Evolutionary conservation across 179 eudicot genomes (phyloP).

Genomic region (Drosera spatulata): DNA sequence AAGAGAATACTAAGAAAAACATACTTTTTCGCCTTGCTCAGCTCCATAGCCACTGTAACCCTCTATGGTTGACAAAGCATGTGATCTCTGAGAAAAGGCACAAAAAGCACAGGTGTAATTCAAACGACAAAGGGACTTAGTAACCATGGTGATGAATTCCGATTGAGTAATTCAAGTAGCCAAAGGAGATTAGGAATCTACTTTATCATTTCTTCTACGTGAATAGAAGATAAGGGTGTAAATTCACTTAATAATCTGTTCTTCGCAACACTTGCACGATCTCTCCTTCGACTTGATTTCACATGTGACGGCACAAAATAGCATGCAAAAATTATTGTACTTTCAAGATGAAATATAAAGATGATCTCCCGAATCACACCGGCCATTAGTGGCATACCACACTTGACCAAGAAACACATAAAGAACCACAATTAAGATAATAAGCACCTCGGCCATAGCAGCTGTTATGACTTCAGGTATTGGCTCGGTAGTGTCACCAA

Average conservation of each 20-base stretch:
- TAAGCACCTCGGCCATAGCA: slow-evolving; percentile 77
- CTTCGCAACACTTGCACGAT: too few species aligned
- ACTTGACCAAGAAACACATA: background rate
- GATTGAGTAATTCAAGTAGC: too few species aligned
- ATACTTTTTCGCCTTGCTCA: slow-evolving; percentile 90
- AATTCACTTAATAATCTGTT: too few species aligned
- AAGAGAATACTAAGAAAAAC: slow-evolving; percentile 1
- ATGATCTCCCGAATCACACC: background rate
- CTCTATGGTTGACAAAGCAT: slow-evolving; percentile 50
- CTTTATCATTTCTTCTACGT: too few species aligned
- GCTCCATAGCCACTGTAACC: slow-evolving; percentile 98
- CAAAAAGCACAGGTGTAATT: too few species aligned
- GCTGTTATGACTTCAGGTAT: slow-evolving; percentile 85
- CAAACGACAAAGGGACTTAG: too few species aligned
- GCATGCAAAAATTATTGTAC: background rate
- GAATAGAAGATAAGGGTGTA: too few species aligned
- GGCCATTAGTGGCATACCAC: background rate
- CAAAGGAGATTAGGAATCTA: too few species aligned
- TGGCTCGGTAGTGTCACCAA: slow-evolving; percentile 97
- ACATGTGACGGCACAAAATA: too few species aligned
- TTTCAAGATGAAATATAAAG: background rate
- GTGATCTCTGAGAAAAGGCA: slow-evolving; percentile 37
- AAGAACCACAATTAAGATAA: background rate
- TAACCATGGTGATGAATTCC: too few species aligned
- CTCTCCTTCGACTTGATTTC: too few species aligned